Conservation (phyloP, 306 rosid species). For the Mucuna pruriens region DNA sequence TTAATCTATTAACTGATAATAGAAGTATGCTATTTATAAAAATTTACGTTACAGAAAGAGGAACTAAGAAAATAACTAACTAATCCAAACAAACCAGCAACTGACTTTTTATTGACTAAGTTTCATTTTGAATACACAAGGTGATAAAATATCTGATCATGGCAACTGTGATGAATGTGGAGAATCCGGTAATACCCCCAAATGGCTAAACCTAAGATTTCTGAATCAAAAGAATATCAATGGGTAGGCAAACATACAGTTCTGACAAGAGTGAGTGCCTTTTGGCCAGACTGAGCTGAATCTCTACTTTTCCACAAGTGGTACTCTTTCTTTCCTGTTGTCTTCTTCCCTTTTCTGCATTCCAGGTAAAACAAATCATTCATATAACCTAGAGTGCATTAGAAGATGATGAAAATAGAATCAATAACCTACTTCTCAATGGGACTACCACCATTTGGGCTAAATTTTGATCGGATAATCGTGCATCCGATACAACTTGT, state of each 20-base stretch:
- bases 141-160: not conserved
- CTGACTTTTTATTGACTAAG: not conserved
- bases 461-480: slow-evolving; percentile 42
- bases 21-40: not conserved
- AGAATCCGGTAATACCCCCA: not conserved
- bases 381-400: slow-evolving; percentile 5
- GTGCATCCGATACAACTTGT: not conserved
- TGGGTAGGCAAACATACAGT: slow-evolving; percentile 51
- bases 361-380: slow-evolving; percentile 16
- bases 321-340: slow-evolving; percentile 56
- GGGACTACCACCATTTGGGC: slow-evolving; percentile 39
- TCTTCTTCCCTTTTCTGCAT: slow-evolving; percentile 64
- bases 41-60: not conserved
- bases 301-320: slow-evolving; percentile 89
- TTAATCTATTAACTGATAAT: not conserved
- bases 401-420: slow-evolving; percentile 3
- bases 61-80: not conserved
- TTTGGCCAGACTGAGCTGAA: slow-evolving; percentile 84
- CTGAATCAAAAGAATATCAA: slow-evolving; percentile 30
- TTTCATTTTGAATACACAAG: not conserved
- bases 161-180: not conserved
- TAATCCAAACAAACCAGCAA: not conserved
- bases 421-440: slow-evolving; percentile 55
- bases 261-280: slow-evolving; percentile 80
- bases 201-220: not conserved